Evolutionary conservation across 768 basidiomycete species (phyloP).

Genomic region (Suillus sp.): DNA sequence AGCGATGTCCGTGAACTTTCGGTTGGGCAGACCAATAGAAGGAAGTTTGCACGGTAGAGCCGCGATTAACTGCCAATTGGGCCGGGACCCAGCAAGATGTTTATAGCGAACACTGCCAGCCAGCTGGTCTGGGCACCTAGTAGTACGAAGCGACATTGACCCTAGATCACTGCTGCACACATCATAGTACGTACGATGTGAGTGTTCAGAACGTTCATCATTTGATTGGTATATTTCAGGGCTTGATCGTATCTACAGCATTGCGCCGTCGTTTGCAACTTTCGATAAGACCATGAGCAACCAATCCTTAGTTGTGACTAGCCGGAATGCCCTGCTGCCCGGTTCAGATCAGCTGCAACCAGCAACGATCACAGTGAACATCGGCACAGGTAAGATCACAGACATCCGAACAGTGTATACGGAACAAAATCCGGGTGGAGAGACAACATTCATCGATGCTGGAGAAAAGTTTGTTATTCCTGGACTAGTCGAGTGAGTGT

Average conservation of each 20-base stretch:
- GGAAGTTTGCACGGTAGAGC: not conserved
- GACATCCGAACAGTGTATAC: conserved; percentile 44
- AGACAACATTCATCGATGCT: conserved; percentile 43
- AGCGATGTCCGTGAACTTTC: not conserved
- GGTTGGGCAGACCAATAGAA: not conserved
- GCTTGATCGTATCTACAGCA: not conserved
- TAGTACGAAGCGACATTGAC: not conserved
- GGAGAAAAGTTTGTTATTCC: conserved; percentile 66
- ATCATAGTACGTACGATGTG: not conserved
- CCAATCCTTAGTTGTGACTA: conserved; percentile 45
- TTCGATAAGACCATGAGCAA: not conserved
- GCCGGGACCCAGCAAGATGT: not conserved
- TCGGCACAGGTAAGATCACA: conserved; percentile 60
- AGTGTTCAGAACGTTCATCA: not conserved
- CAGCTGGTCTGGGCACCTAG: not conserved
- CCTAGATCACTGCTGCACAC: not conserved
- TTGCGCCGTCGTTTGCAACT: not conserved
- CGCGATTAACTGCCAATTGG: not conserved
- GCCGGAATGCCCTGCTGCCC: conserved; percentile 59
- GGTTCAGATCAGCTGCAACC: conserved; percentile 49
- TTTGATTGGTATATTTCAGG: not conserved
- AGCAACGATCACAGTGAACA: conserved; percentile 67
- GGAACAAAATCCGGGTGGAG: conserved; percentile 20
- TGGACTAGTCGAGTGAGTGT: conserved; percentile 73
- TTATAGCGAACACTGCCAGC: not conserved